Evolutionary conservation across 2,329 filamentous ascomycete species (phyloP), one percentile per base, ranked within the genome.

Genomic region (Chrysoporthe cubensis): DNA sequence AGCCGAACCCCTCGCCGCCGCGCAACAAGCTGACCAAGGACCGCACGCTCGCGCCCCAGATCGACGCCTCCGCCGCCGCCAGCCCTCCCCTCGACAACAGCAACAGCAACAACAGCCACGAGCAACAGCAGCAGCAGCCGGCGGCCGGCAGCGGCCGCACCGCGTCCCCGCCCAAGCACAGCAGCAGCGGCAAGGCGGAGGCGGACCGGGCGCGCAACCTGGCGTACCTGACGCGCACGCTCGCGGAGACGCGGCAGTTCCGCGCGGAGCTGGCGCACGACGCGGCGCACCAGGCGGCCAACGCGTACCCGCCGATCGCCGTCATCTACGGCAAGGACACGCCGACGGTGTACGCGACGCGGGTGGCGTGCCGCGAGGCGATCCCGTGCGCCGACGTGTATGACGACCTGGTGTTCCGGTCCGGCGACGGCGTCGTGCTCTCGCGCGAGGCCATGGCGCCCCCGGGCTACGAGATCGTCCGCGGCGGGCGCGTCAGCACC

Each of bases 351-450:
- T 93, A 90, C 75, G 93, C 91, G 0, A 93, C 92, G 0, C 89
- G 90, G 57, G 93, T 98, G 0, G 81, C 86, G 16, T 88, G 88
- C 2, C 83, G 86, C 3, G 93, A 95, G 65, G 89, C 86, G 0
- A 97, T 97, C 72, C 86, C 88, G 62, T 88, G 88, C 69, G 82
- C 88, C 0, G 93, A 96, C 77, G 90, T 88, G 0, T 97, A 97
- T 76, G 93, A 97, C 71, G 90, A 96, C 73, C 83, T 98, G 2
- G 87, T 93, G 0, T 97, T 97, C 79, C 91, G 91, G 0, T 90
- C 90, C 32, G 94, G 94, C 2, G 94, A 98, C 76, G 95, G 94
- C 0, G 94, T 98, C 0, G 93, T 95, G 65, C 84, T 97, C 7
- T 92, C 94, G 0, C 88, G 88, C 62, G 92, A 95, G 70, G 91